phyloP scores from a whole-genome alignment of 2,329 filamentous ascomycete species.

The Escovopsis sp. region DNA sequence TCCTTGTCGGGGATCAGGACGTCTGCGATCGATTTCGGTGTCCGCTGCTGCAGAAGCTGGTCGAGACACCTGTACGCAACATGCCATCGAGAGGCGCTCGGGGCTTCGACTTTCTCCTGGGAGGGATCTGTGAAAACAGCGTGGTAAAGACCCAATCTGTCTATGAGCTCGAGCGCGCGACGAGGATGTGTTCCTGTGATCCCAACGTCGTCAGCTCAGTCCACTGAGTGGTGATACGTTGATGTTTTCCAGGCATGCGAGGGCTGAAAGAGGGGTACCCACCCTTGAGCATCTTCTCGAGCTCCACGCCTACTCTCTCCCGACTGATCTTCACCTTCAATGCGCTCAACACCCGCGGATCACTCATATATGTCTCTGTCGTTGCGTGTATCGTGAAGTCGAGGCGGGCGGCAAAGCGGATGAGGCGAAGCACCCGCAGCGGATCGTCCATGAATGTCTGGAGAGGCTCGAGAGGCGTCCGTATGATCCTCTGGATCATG shows the following conservation, averaged over 20 bases:
- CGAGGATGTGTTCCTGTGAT: constrained; percentile 41
- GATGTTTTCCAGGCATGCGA: too few relatives aligned
- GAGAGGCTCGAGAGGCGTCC: constrained; percentile 73
- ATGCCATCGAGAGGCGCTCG: constrained; percentile 46
- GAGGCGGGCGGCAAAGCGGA: constrained; percentile 80
- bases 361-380: constrained; percentile 59
- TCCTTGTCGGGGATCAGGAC: constrained; percentile 48
- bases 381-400: constrained; percentile 61
- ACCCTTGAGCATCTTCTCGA: constrained; percentile 41
- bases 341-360: constrained; percentile 62
- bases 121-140: constrained; percentile 61
- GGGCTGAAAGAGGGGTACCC: background rate
- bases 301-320: constrained; percentile 72
- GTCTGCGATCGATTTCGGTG: constrained; percentile 32
- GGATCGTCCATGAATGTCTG: constrained; percentile 95
- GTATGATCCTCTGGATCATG: constrained; percentile 56
- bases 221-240: too few relatives aligned
- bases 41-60: constrained; percentile 28
- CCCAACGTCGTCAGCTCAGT: background rate
- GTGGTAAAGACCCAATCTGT: constrained; percentile 52
- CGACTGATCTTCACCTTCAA: constrained; percentile 82
- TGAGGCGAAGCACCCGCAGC: constrained; percentile 68
- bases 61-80: constrained; percentile 50
- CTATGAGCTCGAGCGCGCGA: constrained; percentile 48
- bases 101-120: constrained; percentile 33